Conservation (phyloP, 192 early-diverging fungal genomes). For the Mortierella hygrophila region DNA sequence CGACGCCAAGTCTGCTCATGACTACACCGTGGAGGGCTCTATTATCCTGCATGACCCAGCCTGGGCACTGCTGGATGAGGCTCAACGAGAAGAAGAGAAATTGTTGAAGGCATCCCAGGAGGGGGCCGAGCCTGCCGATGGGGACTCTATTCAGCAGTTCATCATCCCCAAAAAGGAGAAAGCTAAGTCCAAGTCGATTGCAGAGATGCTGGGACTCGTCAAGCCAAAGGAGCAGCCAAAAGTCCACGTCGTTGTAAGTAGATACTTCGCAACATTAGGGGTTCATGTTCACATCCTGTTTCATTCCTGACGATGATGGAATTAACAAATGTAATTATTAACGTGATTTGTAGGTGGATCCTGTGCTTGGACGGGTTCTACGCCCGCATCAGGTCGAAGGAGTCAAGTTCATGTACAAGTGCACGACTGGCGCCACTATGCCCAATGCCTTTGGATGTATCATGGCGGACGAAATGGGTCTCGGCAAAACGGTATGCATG, state of each 20-base stretch:
- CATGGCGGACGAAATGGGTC: constrained; percentile 99
- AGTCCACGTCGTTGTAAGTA: constrained; percentile 78
- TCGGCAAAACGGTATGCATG: constrained; percentile 81
- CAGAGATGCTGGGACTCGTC: constrained; percentile 66
- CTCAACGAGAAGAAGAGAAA: constrained; percentile 60
- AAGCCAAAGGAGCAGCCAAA: constrained; percentile 58
- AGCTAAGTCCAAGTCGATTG: constrained; percentile 62
- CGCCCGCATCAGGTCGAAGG: constrained; percentile 98
- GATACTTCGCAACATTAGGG: neutral
- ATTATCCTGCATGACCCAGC: constrained; percentile 88
- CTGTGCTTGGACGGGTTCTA: constrained; percentile 83
- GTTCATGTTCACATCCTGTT: neutral
- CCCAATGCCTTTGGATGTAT: constrained; percentile 90
- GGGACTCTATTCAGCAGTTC: constrained; percentile 39
- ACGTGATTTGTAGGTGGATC: constrained; percentile 71
- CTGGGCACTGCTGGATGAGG: constrained; percentile 62
- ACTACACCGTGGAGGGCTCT: constrained; percentile 85
- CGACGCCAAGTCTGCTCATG: constrained; percentile 77
- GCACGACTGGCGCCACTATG: constrained; percentile 85
- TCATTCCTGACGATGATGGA: neutral
- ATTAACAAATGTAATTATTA: neutral
- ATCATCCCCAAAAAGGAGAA: constrained; percentile 63
- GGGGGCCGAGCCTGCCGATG: constrained; percentile 16
- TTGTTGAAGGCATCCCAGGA: constrained; percentile 39
- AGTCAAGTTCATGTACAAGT: constrained; percentile 94